Conservation (phyloP, 306 rosid species). For the Heteromeles arbutifolia region DNA sequence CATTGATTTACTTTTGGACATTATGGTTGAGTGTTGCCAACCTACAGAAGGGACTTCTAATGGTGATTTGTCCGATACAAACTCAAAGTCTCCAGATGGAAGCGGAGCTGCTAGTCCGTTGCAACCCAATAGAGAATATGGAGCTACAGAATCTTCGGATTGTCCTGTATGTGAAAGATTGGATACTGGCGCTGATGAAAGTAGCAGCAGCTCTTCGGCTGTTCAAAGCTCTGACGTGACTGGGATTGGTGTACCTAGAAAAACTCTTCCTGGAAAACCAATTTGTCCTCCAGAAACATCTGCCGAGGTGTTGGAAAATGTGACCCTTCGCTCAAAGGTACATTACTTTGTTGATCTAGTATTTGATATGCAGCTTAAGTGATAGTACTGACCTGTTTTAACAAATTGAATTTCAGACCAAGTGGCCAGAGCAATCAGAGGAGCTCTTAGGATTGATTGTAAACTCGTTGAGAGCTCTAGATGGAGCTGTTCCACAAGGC, state of each 20-base stretch:
- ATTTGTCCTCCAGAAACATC: constrained; percentile 81
- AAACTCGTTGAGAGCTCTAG: constrained; percentile 88
- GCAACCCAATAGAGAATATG: constrained; percentile 63
- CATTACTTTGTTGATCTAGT: constrained; percentile 12
- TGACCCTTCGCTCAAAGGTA: constrained; percentile 75
- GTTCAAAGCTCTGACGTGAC: constrained; percentile 81
- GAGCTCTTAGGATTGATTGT: constrained; percentile 97
- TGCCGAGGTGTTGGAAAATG: constrained; percentile 58
- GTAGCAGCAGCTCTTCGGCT: constrained; percentile 60
- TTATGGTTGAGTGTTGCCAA: constrained; percentile 98
- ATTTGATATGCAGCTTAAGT: constrained; percentile 18
- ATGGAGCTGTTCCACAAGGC: constrained; percentile 92
- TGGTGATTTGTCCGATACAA: constrained; percentile 50
- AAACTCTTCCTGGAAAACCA: constrained; percentile 61
- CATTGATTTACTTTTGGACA: constrained; percentile 92
- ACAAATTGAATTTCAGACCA: constrained; percentile 49
- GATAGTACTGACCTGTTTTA: constrained; percentile 18
- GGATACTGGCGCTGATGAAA: constrained; percentile 58
- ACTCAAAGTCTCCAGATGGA: constrained; percentile 52
- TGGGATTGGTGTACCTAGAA: constrained; percentile 37
- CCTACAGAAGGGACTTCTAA: constrained; percentile 73
- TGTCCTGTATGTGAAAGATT: constrained; percentile 60
- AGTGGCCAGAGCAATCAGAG: constrained; percentile 99
- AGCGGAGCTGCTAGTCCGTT: constrained; percentile 49
- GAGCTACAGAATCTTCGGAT: constrained; percentile 47